Evolutionary conservation across 768 basidiomycete species (phyloP).

Genomic region (Boletus barrowsii): DNA sequence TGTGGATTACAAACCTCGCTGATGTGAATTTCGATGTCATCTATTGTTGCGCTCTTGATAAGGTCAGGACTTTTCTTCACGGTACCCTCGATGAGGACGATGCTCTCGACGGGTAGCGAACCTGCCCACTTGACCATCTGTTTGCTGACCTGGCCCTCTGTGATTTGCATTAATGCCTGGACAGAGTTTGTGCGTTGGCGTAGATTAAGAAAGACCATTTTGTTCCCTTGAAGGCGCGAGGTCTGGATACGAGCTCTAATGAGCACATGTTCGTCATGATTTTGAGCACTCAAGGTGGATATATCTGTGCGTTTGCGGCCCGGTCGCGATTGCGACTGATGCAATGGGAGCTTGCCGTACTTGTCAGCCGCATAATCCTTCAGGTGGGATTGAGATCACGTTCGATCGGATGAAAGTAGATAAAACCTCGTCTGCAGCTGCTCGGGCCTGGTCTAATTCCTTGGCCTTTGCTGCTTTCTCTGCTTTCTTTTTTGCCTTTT

Average conservation of each 20-base stretch:
- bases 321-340: conserved; percentile 84
- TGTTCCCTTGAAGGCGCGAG: conserved; percentile 87
- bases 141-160: conserved; percentile 80
- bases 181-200: conserved; percentile 86
- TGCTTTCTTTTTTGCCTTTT: conserved; percentile 86
- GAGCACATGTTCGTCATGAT: conserved; percentile 72
- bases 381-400: conserved; percentile 2
- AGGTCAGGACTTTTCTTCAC: conserved; percentile 75
- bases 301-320: conserved; percentile 63
- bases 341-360: conserved; percentile 86
- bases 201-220: conserved; percentile 92
- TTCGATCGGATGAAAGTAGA: conserved; percentile 33
- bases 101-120: conserved; percentile 76
- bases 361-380: conserved; percentile 76
- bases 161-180: conserved; percentile 75
- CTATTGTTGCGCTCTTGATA: conserved; percentile 90
- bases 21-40: conserved; percentile 85
- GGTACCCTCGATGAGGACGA: conserved; percentile 84
- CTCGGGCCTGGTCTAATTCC: conserved; percentile 69
- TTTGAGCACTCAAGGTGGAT: conserved; percentile 52
- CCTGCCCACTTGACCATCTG: conserved; percentile 97
- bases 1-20: conserved; percentile 53
- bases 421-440: conserved; percentile 54
- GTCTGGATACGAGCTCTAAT: conserved; percentile 91
- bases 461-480: conserved; percentile 80